These are phyloP conservation scores for Chaetomium sp. DNA, from an alignment of 2,329 filamentous ascomycete species.

Conservation along the genomic window DNA sequence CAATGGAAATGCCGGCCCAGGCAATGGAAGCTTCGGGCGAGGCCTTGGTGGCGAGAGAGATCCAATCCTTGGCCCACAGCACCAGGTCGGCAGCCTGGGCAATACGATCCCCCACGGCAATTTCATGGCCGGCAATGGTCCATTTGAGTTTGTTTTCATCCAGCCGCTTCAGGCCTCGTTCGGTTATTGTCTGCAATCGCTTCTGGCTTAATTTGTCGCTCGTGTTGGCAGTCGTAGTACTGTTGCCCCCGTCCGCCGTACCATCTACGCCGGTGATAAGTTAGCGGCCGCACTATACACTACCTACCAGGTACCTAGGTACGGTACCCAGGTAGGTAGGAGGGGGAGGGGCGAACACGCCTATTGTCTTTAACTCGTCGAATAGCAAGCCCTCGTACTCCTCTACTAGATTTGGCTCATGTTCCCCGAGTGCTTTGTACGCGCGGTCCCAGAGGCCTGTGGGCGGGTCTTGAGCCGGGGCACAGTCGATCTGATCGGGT, in stretches of 20 bases:
- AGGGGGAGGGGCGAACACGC: not conserved
- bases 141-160: conserved; percentile 25
- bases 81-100: conserved; percentile 31
- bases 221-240: not conserved
- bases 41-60: conserved; percentile 37
- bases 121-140: not conserved
- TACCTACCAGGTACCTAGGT: conserved; percentile 1
- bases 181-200: conserved; percentile 17
- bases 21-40: conserved; percentile 40
- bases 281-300: not conserved
- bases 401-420: conserved; percentile 29
- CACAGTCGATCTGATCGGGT: not conserved
- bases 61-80: conserved; percentile 33
- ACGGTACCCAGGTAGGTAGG: not conserved
- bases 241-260: not conserved
- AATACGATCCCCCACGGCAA: conserved; percentile 30
- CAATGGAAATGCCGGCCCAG: conserved; percentile 43
- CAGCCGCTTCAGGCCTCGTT: conserved; percentile 18
- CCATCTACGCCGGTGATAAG: not conserved
- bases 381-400: conserved; percentile 36
- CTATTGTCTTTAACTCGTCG: conserved; percentile 11
- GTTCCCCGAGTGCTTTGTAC: conserved; percentile 34
- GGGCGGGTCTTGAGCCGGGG: not conserved
- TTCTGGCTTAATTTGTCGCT: conserved; percentile 19
- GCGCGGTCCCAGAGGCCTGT: conserved; percentile 36